Evolutionary conservation across 306 rosid species (phyloP).

Genomic region (Senna siamea): DNA sequence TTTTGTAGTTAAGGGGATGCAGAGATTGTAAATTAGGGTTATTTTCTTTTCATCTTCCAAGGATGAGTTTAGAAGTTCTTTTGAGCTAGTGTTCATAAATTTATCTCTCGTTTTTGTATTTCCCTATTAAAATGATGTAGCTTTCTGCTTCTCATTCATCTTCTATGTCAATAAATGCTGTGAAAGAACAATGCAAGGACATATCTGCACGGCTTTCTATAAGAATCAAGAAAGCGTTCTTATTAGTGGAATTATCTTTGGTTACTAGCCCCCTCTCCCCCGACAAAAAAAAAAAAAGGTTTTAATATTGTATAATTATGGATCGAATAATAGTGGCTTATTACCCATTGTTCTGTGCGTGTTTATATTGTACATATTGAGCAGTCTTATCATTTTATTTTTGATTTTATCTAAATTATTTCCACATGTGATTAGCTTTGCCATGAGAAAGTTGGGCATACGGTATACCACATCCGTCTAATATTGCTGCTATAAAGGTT

Average conservation of each 20-base stretch:
- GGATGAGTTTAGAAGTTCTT: slow-evolving; percentile 56
- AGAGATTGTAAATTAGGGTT: slow-evolving; percentile 61
- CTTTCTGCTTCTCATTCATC: slow-evolving; percentile 51
- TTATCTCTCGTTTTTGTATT: slow-evolving; percentile 61
- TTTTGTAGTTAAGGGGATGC: slow-evolving; percentile 74
- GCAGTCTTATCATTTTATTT: slow-evolving; percentile 15
- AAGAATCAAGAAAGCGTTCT: no score
- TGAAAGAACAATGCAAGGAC: slow-evolving; percentile 59
- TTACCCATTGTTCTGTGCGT: no score
- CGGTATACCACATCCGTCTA: neutral
- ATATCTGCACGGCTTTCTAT: no score
- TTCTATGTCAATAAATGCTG: slow-evolving; percentile 69
- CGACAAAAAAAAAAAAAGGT: no score
- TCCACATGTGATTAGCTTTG: neutral
- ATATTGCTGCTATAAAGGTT: neutral
- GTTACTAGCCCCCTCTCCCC: no score
- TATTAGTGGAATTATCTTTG: no score
- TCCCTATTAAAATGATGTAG: slow-evolving; percentile 50
- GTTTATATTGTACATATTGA: no score
- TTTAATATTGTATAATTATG: no score
- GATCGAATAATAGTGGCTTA: no score
- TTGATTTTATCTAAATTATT: neutral
- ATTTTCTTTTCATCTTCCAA: slow-evolving; percentile 47
- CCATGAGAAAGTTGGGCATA: neutral
- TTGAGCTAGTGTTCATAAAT: slow-evolving; percentile 64